Evolutionary conservation across 345 rosid species (phyloP).

Genomic region (Combretum micranthum): DNA sequence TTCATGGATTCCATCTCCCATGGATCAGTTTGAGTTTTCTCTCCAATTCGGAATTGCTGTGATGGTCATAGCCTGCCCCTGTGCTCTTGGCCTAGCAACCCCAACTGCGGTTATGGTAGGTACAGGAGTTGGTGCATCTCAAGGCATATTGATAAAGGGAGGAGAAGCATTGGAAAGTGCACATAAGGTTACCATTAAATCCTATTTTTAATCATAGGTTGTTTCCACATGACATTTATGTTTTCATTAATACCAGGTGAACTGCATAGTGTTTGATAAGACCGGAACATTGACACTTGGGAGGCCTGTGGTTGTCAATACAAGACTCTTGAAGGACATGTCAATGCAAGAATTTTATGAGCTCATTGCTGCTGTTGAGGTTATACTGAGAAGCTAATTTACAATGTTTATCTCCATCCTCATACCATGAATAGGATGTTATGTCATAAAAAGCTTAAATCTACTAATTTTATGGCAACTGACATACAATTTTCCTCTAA

Average conservation of each 20-base stretch:
- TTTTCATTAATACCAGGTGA: slow-evolving; percentile 34
- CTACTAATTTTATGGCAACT: too few relatives aligned
- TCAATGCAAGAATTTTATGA: slow-evolving; percentile 60
- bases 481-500: neutral
- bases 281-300: slow-evolving; percentile 90
- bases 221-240: neutral
- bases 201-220: neutral
- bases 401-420: too few relatives aligned
- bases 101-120: slow-evolving; percentile 98
- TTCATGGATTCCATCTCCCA: slow-evolving; percentile 82
- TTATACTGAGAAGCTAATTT: too few relatives aligned
- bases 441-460: too few relatives aligned
- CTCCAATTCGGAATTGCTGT: slow-evolving; percentile 93
- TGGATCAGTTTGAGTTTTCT: slow-evolving; percentile 80
- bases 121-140: slow-evolving; percentile 93
- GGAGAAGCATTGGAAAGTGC: slow-evolving; percentile 85
- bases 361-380: slow-evolving; percentile 79
- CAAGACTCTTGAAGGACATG: slow-evolving; percentile 54
- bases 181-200: slow-evolving; percentile 42
- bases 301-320: slow-evolving; percentile 64
- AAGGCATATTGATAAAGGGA: slow-evolving; percentile 79
- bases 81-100: slow-evolving; percentile 89
- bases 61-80: slow-evolving; percentile 93
- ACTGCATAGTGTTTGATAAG: slow-evolving; percentile 84
- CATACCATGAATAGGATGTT: too few relatives aligned